Evolutionary conservation across 2,329 filamentous ascomycete genomes (phyloP).

Genomic region (Periconia macrospinosa): DNA sequence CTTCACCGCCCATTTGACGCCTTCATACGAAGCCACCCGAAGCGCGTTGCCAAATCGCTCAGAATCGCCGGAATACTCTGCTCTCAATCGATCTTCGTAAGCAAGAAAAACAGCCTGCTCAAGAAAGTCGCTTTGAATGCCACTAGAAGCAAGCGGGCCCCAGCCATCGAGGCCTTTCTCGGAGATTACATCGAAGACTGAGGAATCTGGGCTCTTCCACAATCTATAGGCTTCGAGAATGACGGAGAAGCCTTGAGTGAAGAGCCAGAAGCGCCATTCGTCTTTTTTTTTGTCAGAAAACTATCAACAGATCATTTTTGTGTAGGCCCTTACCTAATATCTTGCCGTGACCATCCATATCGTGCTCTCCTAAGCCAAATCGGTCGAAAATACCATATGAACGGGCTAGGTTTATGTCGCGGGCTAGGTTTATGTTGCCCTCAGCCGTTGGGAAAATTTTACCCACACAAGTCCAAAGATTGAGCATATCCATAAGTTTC

Average conservation of each 20-base stretch:
- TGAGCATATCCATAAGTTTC: slow-evolving; percentile 65
- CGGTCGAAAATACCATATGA: slow-evolving; percentile 58
- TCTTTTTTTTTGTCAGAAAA: slow-evolving; percentile 42
- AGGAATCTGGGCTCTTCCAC: slow-evolving; percentile 38
- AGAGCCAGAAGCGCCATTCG: slow-evolving; percentile 63
- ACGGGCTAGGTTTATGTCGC: slow-evolving; percentile 57
- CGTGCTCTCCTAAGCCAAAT: slow-evolving; percentile 47
- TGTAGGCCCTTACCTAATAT: slow-evolving; percentile 50
- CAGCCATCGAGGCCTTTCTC: slow-evolving; percentile 59
- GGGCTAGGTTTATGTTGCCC: slow-evolving; percentile 55
- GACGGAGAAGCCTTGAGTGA: slow-evolving; percentile 61
- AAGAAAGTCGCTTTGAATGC: slow-evolving; percentile 60
- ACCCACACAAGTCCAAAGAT: slow-evolving; percentile 64
- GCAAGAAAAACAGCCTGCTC: slow-evolving; percentile 62
- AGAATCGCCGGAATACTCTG: neutral
- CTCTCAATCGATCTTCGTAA: slow-evolving; percentile 51
- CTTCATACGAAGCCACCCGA: slow-evolving; percentile 1
- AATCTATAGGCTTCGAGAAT: slow-evolving; percentile 55
- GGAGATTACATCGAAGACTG: slow-evolving; percentile 56
- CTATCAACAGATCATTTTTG: neutral
- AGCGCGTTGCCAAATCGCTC: neutral
- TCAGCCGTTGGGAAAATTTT: slow-evolving; percentile 46
- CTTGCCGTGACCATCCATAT: slow-evolving; percentile 55
- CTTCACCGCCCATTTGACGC: neutral
- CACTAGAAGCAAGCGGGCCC: slow-evolving; percentile 50